Base-by-base conservation (phyloP, 1,284 basidiomycete species). In the Mycena citricolor region DNA sequence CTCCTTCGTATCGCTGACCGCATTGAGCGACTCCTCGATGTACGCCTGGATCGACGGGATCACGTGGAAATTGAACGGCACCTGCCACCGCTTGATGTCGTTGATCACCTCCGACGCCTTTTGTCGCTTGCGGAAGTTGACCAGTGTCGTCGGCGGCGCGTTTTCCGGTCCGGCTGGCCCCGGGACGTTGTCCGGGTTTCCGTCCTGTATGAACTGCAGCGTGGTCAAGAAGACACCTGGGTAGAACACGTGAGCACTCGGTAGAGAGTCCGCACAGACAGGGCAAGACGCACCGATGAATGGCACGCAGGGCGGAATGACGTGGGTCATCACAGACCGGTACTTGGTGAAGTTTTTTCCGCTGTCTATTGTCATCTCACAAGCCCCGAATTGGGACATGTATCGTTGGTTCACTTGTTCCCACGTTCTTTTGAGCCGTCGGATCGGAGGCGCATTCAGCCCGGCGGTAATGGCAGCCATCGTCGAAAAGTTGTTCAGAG, bases 401-500 rank as follows among this genome's bases (percentile, higher is more conserved):
- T 80, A 80, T 47, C 83, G 76, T 51, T 81, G 79, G 54, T 76
- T 83, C 47, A 95, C 84, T 65, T 86, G 83, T 55, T 94, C 92
- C 97, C 97, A 99, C 3, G 97, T 98, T 39, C 93, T 81, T 60
- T 94, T 93, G 52, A 99, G 69, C 8, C 97, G 81, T 52, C 90
- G 81, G 52, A 99, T 94, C 5, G 94, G 93, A 23, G 94, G 90
- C 7, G 91, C 94, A 58, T 97, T 97, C 40, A 99, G 74, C 2
- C 94, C 97, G 4, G 94, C 95, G 8, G 97, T 83, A 44, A 99
- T 92, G 22, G 95, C 93, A 59, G 93, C 92, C 82, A 98, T 89
- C 11, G 88, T 90, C 11, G 94, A 95, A 67, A 92, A 99, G 66
- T 99, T 99, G 62, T 95, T 90, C 54, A 99, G 67, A 13, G 70